Conservation (phyloP, 345 rosid genomes). For the Corymbia maculata region DNA sequence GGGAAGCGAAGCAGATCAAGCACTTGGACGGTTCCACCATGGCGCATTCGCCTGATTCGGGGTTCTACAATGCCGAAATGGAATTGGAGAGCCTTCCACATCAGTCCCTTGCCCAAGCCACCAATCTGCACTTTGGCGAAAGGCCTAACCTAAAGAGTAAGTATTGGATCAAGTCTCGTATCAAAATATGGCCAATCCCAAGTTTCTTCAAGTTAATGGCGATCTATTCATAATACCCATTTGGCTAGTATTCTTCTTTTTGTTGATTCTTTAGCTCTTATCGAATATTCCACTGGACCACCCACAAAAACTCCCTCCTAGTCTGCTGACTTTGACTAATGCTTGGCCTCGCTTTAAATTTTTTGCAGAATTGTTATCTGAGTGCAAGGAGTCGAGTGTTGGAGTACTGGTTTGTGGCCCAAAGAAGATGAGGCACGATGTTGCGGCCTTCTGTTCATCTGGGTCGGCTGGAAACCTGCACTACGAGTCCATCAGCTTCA, state of each 20-base stretch:
- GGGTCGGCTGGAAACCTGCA: slow-evolving; percentile 42
- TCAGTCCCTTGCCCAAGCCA: slow-evolving; percentile 33
- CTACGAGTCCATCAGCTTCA: slow-evolving; percentile 71
- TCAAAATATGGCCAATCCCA: not conserved
- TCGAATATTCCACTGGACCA: not conserved
- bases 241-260: not conserved
- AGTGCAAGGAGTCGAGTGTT: slow-evolving; percentile 35
- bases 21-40: slow-evolving; percentile 9
- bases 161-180: not conserved
- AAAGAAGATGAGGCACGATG: slow-evolving; percentile 56
- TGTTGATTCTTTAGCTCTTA: not conserved
- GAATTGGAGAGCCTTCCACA: slow-evolving; percentile 55
- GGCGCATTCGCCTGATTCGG: slow-evolving; percentile 3
- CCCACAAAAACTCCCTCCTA: not conserved
- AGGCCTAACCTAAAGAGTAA: slow-evolving; percentile 70
- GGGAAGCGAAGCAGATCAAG: slow-evolving; percentile 24
- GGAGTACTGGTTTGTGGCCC: slow-evolving; percentile 79
- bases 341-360: not conserved
- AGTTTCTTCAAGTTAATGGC: not conserved
- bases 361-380: slow-evolving; percentile 38
- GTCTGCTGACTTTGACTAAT: not conserved
- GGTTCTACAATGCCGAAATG: slow-evolving; percentile 11
- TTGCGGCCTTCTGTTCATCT: slow-evolving; percentile 50
- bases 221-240: not conserved
- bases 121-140: slow-evolving; percentile 41